Evolutionary conservation across 2,329 filamentous ascomycete genomes (phyloP).

Genomic region (Fusarium coffeatum): DNA sequence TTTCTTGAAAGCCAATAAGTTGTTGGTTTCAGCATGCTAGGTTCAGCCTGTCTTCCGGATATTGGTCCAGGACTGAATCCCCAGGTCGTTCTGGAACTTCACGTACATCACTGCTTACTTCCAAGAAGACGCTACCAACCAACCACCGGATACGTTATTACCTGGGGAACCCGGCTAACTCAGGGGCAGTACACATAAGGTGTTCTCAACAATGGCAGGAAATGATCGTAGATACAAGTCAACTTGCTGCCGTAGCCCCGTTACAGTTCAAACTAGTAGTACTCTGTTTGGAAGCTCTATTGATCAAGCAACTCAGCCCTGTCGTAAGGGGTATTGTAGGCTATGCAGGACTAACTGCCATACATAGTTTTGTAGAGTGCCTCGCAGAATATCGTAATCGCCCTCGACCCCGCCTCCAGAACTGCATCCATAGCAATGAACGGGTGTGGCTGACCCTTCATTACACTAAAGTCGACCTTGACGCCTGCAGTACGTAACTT

Average conservation of each 20-base stretch:
- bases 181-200: background rate
- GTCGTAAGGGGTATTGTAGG: background rate
- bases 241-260: background rate
- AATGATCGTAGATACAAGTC: background rate
- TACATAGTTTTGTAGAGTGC: constrained; percentile 14
- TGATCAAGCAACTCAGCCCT: background rate
- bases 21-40: background rate
- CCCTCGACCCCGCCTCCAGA: constrained; percentile 10
- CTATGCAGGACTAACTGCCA: background rate
- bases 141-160: background rate
- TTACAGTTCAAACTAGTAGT: background rate
- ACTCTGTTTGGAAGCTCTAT: background rate
- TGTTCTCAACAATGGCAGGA: background rate
- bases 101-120: background rate
- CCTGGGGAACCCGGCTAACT: accelerated
- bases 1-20: background rate
- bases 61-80: background rate
- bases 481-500: background rate
- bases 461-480: constrained; percentile 1
- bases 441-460: constrained; percentile 18
- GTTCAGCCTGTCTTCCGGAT: background rate
- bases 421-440: constrained; percentile 27
- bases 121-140: background rate
- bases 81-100: background rate
- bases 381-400: constrained; percentile 8